Evolutionary conservation across 2,329 filamentous ascomycete species (phyloP).

Genomic region (Trichoderma asperellum): DNA sequence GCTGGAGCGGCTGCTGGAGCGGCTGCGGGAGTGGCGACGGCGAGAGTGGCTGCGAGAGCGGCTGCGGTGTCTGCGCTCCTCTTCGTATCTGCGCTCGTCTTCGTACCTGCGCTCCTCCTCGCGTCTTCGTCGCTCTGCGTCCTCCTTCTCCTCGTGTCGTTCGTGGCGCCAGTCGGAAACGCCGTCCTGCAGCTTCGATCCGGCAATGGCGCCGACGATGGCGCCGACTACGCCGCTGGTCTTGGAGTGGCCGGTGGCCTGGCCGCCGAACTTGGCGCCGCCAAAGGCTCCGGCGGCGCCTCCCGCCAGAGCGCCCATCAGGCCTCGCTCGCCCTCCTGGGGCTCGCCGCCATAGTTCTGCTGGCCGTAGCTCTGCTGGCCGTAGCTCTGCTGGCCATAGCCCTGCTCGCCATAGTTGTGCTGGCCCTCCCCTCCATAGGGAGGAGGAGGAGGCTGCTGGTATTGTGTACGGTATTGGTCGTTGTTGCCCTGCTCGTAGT

Average conservation of each 20-base stretch:
- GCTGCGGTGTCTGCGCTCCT: conserved; percentile 26
- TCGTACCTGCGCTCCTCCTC: conserved; percentile 41
- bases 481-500: conserved; percentile 22
- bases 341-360: conserved; percentile 32
- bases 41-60: conserved; percentile 22
- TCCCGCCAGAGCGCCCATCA: conserved; percentile 47
- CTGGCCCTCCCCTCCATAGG: conserved; percentile 11
- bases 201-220: conserved; percentile 47
- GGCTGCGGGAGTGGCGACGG: conserved; percentile 19
- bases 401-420: not conserved
- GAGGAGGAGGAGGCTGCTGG: conserved; percentile 22
- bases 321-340: conserved; percentile 46
- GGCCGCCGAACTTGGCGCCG: conserved; percentile 46
- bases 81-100: conserved; percentile 20
- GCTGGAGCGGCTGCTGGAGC: conserved; percentile 28
- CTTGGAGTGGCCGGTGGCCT: conserved; percentile 36
- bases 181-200: conserved; percentile 48
- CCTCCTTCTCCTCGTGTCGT: conserved; percentile 46
- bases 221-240: conserved; percentile 45
- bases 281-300: conserved; percentile 48
- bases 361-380: not conserved
- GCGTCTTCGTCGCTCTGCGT: conserved; percentile 35
- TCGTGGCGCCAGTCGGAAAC: conserved; percentile 46
- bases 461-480: conserved; percentile 16
- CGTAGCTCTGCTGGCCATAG: not conserved